Conservation (phyloP, 192 early-diverging fungal species). For the Borealophlyctis nickersoniae region DNA sequence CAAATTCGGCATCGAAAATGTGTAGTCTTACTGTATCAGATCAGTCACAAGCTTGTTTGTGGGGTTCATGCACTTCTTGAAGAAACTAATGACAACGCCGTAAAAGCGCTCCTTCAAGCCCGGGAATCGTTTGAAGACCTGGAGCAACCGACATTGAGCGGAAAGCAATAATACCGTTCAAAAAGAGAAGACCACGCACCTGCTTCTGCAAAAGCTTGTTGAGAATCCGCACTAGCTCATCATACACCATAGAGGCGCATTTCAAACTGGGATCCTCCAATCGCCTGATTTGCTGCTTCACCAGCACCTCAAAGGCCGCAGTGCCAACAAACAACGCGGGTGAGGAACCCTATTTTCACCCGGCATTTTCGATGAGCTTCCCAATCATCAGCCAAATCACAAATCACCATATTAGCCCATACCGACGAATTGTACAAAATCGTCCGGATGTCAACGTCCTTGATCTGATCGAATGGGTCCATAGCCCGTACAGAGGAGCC, state of each 20-base stretch:
- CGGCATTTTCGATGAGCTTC: background rate
- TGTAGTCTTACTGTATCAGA: slow-evolving; percentile 70
- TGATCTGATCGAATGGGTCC: slow-evolving; percentile 98
- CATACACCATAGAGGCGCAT: slow-evolving; percentile 93
- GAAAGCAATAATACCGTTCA: background rate
- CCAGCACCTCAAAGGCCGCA: slow-evolving; percentile 93
- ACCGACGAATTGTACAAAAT: slow-evolving; percentile 97
- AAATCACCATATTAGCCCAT: slow-evolving; percentile 10
- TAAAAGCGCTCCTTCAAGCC: slow-evolving; percentile 89
- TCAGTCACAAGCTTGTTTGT: slow-evolving; percentile 94
- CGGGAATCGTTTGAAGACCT: slow-evolving; percentile 95
- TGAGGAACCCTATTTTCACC: slow-evolving; percentile 69
- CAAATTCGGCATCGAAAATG: too few relatives aligned
- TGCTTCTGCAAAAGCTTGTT: slow-evolving; percentile 88
- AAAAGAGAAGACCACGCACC: slow-evolving; percentile 28
- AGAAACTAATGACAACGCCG: slow-evolving; percentile 88
- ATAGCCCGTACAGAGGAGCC: slow-evolving; percentile 85
- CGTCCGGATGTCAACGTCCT: slow-evolving; percentile 97
- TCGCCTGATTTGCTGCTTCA: slow-evolving; percentile 98
- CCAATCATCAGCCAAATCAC: too few relatives aligned
- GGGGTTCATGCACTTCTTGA: slow-evolving; percentile 84
- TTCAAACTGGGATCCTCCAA: slow-evolving; percentile 97
- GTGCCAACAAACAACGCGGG: slow-evolving; percentile 98
- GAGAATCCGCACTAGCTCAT: slow-evolving; percentile 95
- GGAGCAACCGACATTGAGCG: background rate